phyloP scores from a whole-genome alignment of 2,329 filamentous ascomycete genomes.

The Diaporthe citriasiana region DNA sequence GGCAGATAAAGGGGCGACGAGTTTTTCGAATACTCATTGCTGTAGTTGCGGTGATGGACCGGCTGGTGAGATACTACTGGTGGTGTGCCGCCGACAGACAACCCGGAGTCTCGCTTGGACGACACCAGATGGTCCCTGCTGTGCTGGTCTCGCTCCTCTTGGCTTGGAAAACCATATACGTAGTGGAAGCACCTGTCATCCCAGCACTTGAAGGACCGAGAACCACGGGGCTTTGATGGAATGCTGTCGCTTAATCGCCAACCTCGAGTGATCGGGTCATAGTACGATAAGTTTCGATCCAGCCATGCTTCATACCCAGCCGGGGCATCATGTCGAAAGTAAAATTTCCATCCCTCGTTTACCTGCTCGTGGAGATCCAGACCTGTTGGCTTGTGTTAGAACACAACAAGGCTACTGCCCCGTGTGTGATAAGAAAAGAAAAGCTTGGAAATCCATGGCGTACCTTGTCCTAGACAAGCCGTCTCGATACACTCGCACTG shows the following conservation, averaged over 20 bases:
- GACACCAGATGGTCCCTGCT: constrained; percentile 59
- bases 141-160: constrained; percentile 67
- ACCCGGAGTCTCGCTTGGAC: constrained; percentile 61
- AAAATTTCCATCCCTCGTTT: constrained; percentile 55
- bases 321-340: constrained; percentile 57
- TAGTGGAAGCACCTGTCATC: constrained; percentile 69
- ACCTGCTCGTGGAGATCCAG: constrained; percentile 59
- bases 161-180: constrained; percentile 68
- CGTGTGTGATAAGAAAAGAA: not conserved
- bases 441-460: constrained; percentile 42
- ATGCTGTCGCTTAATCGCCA: constrained; percentile 56
- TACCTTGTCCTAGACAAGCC: constrained; percentile 64
- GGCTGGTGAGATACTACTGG: constrained; percentile 54
- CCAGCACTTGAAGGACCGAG: constrained; percentile 67
- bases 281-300: constrained; percentile 63
- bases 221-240: constrained; percentile 53
- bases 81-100: constrained; percentile 56
- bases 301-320: constrained; percentile 66
- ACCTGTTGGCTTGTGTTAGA: constrained; percentile 50
- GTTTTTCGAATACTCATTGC: constrained; percentile 52
- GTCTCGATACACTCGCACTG: constrained; percentile 71
- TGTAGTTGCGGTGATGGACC: constrained; percentile 49
- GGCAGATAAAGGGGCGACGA: constrained; percentile 59
- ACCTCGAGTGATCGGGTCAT: constrained; percentile 62
- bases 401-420: constrained; percentile 28